Evolutionary conservation across 352 stramenopile species (phyloP), one percentile per base, ranked within the genome.

Genomic region (Phytopythium kandeliae): DNA sequence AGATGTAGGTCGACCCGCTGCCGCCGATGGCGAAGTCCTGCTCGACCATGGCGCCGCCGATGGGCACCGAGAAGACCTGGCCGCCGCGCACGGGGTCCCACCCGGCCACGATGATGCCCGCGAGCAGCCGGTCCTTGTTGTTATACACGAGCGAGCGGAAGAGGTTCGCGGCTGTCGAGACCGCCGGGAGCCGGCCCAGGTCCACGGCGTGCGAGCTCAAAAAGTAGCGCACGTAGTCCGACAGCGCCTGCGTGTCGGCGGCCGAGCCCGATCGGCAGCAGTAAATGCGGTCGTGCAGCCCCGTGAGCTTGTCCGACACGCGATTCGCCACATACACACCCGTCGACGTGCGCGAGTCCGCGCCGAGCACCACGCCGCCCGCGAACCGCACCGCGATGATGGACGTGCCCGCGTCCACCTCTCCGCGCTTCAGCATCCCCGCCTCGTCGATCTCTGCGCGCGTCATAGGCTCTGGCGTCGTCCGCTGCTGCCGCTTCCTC

Each of bases 351-450:
- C 92, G 82, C 19, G 75, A 96, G 74, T 98, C 97, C 31, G 97
- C 97, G 51, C 95, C 96, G 22, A 99, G 80, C 48, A 99, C 88
- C 19, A 99, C 97, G 48, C 97, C 97, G 35, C 93, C 95, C 9
- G 96, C 76, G 74, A 98, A 99, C 46, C 84, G 80, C 46, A 98
- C 85, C 16, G 96, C 96, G 73, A 99, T 98, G 78, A 99, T 99
- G 45, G 96, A 99, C 26, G 97, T 99, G 57, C 96, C 93, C 30
- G 91, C 96, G 63, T 93, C 91, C 33, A 98, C 74, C 77, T 98
- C 95, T 7, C 92, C 93, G 22, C 69, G 71, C 70, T 93, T 93
- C 57, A 93, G 78, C 62, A 84, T 81, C 51, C 55, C 67, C 43
- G 48, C 71, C 58, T 88, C 77, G 69, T 88, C 70, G 42, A 86